Evolutionary conservation across 2,329 filamentous ascomycete genomes (phyloP), one percentile per base, ranked within the genome.

Genomic region (Fusarium compactum): DNA sequence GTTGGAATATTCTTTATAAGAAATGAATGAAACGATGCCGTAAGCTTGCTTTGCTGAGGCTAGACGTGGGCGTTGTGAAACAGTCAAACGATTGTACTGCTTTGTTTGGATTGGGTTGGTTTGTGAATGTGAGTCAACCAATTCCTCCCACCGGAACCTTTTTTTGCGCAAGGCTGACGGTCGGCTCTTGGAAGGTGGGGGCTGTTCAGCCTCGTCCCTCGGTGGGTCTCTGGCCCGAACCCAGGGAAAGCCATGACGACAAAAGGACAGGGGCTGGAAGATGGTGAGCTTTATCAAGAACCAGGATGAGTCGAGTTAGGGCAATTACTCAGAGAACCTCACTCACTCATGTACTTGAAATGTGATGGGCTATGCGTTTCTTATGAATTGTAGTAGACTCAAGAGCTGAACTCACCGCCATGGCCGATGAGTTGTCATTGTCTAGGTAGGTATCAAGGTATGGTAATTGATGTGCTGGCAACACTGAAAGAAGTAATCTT

Each of bases 81-180:
- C 55, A 65, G 47, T 55, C 59, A 65, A 69, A 50, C 27, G 29
- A 61, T 50, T 30, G 53, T 65, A 47, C 46, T 54, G 57, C 55
- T 64, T 58, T 38, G 62, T 38, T 66, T 34, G 30, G 48, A 65
- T 60, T 48, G 34, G 50, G 22, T 29, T 38, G 47, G 30, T 66
- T 66, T 66, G 50, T 65, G 62, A 68, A 70, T 52, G 43, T 75
- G 73, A 75, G 70, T 75, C 73, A 75, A 73, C 60, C 71, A 58
- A 58, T 64, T 67, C 59, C 62, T 62, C 60, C 46, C 50, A 62
- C 63, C 62, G 66, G 67, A 69, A 24, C 60, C 63, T 65, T 75
- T 75, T 75, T 75, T 74, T 74, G 62, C 65, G 70, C 73, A 65
- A 76, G 74, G 74, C 74, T 75, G 59, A 62, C 51, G 29, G 60